These are phyloP conservation scores for Arthrobotrys entomopaga DNA, from an alignment of 2,329 filamentous ascomycete genomes.

Conservation along the genomic window DNA sequence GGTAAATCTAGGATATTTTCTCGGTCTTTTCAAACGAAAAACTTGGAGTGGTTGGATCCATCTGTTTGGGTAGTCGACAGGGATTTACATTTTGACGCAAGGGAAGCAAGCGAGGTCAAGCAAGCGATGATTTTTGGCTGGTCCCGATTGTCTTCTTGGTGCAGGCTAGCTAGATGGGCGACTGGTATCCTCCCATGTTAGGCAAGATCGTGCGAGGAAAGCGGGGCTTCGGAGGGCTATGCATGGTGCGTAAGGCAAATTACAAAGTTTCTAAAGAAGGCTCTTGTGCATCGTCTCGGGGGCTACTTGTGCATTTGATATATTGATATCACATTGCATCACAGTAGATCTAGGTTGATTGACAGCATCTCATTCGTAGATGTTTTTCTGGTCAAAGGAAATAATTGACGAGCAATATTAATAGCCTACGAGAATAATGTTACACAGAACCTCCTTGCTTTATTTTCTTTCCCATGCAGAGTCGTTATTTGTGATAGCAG, in stretches of 20 bases:
- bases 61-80: slow-evolving; percentile 35
- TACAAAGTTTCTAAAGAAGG: too few relatives aligned
- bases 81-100: slow-evolving; percentile 24
- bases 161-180: too few relatives aligned
- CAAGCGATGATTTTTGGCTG: not conserved
- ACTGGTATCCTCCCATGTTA: too few relatives aligned
- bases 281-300: too few relatives aligned
- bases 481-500: slow-evolving; percentile 3
- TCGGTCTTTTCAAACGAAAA: too few relatives aligned
- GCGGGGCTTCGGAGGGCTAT: too few relatives aligned
- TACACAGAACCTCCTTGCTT: slow-evolving; percentile 24
- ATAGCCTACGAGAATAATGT: slow-evolving; percentile 4
- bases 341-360: not conserved
- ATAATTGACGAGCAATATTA: slow-evolving; percentile 40
- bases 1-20: not conserved
- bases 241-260: too few relatives aligned
- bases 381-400: slow-evolving; percentile 14
- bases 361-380: not conserved
- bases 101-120: not conserved
- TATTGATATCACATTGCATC: slow-evolving; percentile 3
- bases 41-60: slow-evolving; percentile 10
- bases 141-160: too few relatives aligned
- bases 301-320: too few relatives aligned
- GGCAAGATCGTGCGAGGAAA: too few relatives aligned
- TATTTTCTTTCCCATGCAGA: slow-evolving; percentile 9